Conservation (phyloP, 169 alveolate species). For the Plasmodium vivax region DNA sequence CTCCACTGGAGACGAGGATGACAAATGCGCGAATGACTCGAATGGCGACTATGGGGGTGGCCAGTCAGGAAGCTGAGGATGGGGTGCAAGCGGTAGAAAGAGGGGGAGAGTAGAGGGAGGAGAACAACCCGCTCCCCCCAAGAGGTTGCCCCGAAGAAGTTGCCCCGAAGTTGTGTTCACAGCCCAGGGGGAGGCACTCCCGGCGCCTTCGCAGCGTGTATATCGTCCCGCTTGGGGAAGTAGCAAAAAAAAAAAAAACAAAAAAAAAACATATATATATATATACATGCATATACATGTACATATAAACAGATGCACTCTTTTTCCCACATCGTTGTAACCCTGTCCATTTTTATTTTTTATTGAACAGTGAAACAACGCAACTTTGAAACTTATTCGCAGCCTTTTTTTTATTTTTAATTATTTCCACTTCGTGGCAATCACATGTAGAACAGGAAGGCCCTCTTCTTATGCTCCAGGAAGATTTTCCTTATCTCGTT, state of each 20-base stretch:
- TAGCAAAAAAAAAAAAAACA: background rate
- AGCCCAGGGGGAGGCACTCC: background rate
- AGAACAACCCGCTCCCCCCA: background rate
- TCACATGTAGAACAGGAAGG: slow-evolving; percentile 46
- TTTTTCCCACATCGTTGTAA: background rate
- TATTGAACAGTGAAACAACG: background rate
- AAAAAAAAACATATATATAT: too few species aligned
- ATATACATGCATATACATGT: too few species aligned
- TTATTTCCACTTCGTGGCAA: background rate
- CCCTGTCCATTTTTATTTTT: background rate
- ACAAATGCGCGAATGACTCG: background rate
- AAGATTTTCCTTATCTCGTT: slow-evolving; percentile 19
- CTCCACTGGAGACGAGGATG: background rate
- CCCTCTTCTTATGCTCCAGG: slow-evolving; percentile 19
- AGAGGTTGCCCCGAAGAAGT: background rate
- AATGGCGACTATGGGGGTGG: background rate
- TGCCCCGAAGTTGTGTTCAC: background rate
- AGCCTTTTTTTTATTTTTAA: too few species aligned
- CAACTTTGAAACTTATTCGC: background rate
- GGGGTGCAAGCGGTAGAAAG: background rate
- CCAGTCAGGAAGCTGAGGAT: too few species aligned
- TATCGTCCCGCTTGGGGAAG: background rate
- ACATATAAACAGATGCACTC: too few species aligned
- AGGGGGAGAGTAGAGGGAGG: background rate
- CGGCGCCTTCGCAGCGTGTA: background rate